These are phyloP conservation scores for Gossypium raimondii DNA, from an alignment of 345 rosid species.

Conservation along the genomic window DNA sequence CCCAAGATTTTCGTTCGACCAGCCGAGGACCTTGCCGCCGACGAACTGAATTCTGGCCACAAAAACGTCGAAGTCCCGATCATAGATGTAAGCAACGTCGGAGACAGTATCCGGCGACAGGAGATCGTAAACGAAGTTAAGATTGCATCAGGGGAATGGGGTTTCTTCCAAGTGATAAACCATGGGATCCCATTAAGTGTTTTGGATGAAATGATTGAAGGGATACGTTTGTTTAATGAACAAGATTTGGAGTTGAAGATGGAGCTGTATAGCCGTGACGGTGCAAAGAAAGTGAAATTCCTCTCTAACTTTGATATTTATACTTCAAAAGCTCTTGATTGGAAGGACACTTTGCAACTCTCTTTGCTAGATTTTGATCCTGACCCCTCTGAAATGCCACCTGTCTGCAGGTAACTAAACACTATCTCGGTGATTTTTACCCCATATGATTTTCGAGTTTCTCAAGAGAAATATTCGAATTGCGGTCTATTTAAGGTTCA, in stretches of 20 bases:
- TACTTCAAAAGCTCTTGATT: constrained; percentile 17
- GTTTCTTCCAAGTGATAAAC: constrained; percentile 46
- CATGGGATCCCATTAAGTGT: constrained; percentile 38
- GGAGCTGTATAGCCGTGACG: background rate
- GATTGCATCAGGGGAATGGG: constrained; percentile 36
- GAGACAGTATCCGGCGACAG: constrained; percentile 10
- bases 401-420: constrained; percentile 13
- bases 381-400: constrained; percentile 17
- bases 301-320: background rate
- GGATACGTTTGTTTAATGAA: constrained; percentile 23
- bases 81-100: constrained; percentile 30
- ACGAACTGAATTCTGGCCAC: background rate
- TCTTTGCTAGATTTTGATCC: constrained; percentile 15
- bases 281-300: background rate
- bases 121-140: constrained; percentile 23
- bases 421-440: too few species aligned
- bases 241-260: background rate
- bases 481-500: too few species aligned
- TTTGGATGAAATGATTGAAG: constrained; percentile 29
- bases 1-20: constrained; percentile 31
- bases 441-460: too few species aligned
- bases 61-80: constrained; percentile 24
- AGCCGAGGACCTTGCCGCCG: background rate
- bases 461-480: too few species aligned
- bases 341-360: constrained; percentile 21